Percentiles rank a stretch among this genome's conserved stretches.
Conservation (phyloP, 441 rosid species). For the Euphorbia corollata region DNA sequence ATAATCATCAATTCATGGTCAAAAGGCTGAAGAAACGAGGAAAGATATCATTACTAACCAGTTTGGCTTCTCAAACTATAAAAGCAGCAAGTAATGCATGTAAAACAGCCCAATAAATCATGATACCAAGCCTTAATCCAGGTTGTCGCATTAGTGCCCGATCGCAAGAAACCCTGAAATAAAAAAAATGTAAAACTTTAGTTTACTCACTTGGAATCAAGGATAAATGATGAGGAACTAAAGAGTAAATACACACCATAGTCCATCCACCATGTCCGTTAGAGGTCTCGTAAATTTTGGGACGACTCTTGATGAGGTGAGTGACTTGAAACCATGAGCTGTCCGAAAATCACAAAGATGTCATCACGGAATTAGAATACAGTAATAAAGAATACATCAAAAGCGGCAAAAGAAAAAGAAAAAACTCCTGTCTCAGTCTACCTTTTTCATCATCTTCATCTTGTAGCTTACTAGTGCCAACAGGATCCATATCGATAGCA, state of each 20-base stretch:
- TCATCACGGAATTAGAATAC: background rate
- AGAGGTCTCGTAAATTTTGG: slow-evolving; percentile 84
- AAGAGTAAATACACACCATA: slow-evolving; percentile 51
- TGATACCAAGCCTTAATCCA: slow-evolving; percentile 78
- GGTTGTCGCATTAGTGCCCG: slow-evolving; percentile 93
- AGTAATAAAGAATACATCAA: background rate
- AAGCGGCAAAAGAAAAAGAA: background rate
- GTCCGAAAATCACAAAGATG: slow-evolving; percentile 11
- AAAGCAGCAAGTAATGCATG: slow-evolving; percentile 73
- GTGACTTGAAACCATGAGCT: slow-evolving; percentile 98
- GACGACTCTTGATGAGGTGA: slow-evolving; percentile 68
- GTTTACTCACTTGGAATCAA: slow-evolving; percentile 2
- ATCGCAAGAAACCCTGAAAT: slow-evolving; percentile 91
- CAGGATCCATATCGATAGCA: slow-evolving; percentile 62
- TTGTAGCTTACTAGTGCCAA: slow-evolving; percentile 49
- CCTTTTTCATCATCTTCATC: slow-evolving; percentile 98
- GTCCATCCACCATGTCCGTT: slow-evolving; percentile 80
- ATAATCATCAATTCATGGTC: background rate
- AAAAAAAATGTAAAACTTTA: slow-evolving; percentile 8
- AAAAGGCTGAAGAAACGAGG: background rate
- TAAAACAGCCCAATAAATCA: slow-evolving; percentile 80
- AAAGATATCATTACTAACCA: slow-evolving; percentile 30
- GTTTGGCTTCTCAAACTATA: slow-evolving; percentile 49
- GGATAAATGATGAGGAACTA: slow-evolving; percentile 1
- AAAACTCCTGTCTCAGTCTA: slow-evolving; percentile 20